Percentiles rank a stretch among this genome's conserved stretches.
Conservation (phyloP, 495 filamentous ascomycete genomes). For the Neurospora sp. region DNA sequence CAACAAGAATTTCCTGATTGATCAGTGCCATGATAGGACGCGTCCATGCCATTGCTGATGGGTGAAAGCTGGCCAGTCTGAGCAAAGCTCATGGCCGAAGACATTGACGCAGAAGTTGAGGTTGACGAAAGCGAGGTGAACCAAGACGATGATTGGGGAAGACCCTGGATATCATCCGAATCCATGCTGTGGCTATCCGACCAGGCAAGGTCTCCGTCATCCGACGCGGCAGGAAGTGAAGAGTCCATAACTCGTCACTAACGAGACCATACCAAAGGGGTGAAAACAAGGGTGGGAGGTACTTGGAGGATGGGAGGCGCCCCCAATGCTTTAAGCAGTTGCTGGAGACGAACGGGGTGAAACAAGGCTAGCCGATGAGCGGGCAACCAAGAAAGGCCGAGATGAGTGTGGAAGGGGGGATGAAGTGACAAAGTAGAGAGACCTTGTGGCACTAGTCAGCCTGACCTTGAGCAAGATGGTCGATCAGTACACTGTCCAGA, state of each 20-base stretch:
- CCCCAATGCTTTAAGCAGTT: conserved; percentile 8
- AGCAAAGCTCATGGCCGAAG: conserved; percentile 17
- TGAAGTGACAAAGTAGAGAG: conserved; percentile 2
- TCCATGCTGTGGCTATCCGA: conserved; percentile 34
- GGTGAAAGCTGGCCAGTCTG: conserved; percentile 39
- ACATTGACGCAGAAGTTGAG: conserved; percentile 11
- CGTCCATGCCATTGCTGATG: conserved; percentile 38
- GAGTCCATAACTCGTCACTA: conserved; percentile 36
- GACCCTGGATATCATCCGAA: conserved; percentile 29
- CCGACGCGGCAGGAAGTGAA: conserved; percentile 27
- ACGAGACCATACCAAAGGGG: conserved; percentile 27
- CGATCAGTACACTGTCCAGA: background rate
- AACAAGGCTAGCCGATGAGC: background rate
- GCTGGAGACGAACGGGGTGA: background rate
- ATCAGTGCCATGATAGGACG: conserved; percentile 17
- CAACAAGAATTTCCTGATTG: conserved; percentile 6
- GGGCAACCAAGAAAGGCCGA: conserved; percentile 3
- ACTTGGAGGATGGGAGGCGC: conserved; percentile 2
- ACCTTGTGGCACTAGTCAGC: conserved; percentile 1
- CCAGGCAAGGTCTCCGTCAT: conserved; percentile 33
- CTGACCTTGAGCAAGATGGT: background rate
- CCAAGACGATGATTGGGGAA: conserved; percentile 30
- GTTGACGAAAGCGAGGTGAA: conserved; percentile 19
- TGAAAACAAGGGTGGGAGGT: background rate
- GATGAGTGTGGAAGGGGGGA: background rate